These are phyloP conservation scores for Leonotis leonurus DNA, from an alignment of 257 asterid genomes.

Conservation along the genomic window DNA sequence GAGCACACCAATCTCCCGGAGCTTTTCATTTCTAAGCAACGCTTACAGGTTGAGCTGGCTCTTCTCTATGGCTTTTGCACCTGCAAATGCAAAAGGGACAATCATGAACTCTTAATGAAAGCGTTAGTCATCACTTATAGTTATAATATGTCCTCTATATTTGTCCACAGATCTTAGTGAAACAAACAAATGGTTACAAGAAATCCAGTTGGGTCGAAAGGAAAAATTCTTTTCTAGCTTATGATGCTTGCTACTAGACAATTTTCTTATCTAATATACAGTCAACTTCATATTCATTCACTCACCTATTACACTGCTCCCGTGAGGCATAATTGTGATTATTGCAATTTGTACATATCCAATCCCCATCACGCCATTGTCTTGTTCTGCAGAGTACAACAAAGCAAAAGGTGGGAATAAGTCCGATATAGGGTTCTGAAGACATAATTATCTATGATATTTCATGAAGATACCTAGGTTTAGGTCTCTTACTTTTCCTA, in stretches of 20 bases:
- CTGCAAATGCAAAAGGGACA: constrained; percentile 23
- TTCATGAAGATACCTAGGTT: background rate
- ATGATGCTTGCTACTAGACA: background rate
- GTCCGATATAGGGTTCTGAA: background rate
- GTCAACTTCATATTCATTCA: background rate
- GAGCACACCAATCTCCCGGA: background rate
- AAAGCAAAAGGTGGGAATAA: background rate
- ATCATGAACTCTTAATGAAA: background rate
- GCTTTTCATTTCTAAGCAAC: constrained; percentile 28
- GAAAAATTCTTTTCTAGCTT: background rate
- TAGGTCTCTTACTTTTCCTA: background rate
- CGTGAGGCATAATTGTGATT: constrained; percentile 92
- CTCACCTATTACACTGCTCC: constrained; percentile 78
- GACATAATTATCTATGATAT: background rate
- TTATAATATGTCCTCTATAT: too few relatives aligned
- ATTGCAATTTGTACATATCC: constrained; percentile 91
- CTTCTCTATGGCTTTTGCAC: constrained; percentile 45
- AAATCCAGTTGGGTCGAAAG: background rate
- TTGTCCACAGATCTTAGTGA: background rate
- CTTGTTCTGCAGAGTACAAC: constrained; percentile 51
- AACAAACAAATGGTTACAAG: background rate
- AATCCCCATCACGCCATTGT: constrained; percentile 94
- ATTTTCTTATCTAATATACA: background rate
- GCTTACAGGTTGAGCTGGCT: constrained; percentile 33
- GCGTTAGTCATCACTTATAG: background rate